phyloP scores from a whole-genome alignment of 306 rosid genomes.

The Senna tora region DNA sequence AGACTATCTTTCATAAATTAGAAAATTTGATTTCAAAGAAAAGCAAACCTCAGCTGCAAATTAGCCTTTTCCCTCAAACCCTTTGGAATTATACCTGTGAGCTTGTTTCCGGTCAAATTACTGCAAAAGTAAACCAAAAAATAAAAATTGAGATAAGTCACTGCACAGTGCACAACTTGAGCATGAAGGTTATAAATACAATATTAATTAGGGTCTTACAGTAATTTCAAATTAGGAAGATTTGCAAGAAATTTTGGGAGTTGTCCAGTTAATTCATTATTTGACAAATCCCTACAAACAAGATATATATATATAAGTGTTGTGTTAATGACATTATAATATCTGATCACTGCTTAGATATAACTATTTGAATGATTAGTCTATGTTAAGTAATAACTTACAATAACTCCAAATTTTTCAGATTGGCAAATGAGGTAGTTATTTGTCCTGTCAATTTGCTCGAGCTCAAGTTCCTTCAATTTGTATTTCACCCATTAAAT shows the following conservation, averaged over 20 bases:
- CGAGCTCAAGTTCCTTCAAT: constrained; percentile 24
- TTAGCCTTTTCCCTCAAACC: constrained; percentile 20
- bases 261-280: not conserved
- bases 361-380: not conserved
- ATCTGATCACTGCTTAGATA: no score
- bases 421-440: not conserved
- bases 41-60: not conserved
- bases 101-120: constrained; percentile 30
- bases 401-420: constrained; percentile 13
- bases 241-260: not conserved
- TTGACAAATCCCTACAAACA: constrained; percentile 42
- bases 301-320: no score
- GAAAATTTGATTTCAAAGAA: not conserved
- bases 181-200: not conserved
- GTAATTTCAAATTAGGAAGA: not conserved
- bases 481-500: not conserved
- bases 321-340: not conserved
- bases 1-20: no score
- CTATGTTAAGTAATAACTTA: not conserved
- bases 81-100: constrained; percentile 37
- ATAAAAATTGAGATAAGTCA: not conserved
- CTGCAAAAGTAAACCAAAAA: not conserved
- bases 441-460: not conserved
- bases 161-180: not conserved
- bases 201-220: not conserved